These are phyloP conservation scores for Zygoascus tannicola DNA, from an alignment of 805 yeast genomes.

Conservation along the genomic window DNA sequence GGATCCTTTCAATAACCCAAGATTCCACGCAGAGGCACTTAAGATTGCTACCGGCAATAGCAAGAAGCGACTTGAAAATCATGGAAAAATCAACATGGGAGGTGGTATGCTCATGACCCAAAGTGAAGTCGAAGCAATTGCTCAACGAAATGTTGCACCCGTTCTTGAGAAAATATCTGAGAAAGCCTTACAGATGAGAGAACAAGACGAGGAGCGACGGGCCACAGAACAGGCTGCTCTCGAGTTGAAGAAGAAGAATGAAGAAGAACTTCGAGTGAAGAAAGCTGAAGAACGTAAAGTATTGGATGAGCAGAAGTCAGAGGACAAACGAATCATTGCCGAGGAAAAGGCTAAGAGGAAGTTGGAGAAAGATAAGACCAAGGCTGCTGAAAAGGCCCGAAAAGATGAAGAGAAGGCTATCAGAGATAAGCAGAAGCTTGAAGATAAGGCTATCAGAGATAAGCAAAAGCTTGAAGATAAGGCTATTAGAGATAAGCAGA, in stretches of 20 bases:
- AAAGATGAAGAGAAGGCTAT: conserved; percentile 11
- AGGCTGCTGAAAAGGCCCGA: conserved; percentile 17
- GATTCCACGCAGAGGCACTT: conserved; percentile 62
- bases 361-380: conserved; percentile 17
- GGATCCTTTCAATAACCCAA: conserved; percentile 37
- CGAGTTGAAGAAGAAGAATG: conserved; percentile 10
- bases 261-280: conserved; percentile 12
- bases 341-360: conserved; percentile 13
- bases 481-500: conserved; percentile 12
- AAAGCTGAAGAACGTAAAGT: conserved; percentile 21
- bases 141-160: conserved; percentile 72
- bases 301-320: conserved; percentile 18
- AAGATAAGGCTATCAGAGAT: conserved; percentile 18
- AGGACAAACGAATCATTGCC: conserved; percentile 10
- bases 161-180: conserved; percentile 63
- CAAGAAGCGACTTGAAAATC: conserved; percentile 44
- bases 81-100: conserved; percentile 65
- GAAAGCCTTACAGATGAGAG: conserved; percentile 64
- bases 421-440: conserved; percentile 18
- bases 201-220: conserved; percentile 39
- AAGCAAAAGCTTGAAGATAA: conserved; percentile 12
- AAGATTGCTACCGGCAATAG: conserved; percentile 64
- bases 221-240: conserved; percentile 26
- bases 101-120: conserved; percentile 76
- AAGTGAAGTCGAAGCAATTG: conserved; percentile 70